A percentile compares a stretch with the other conserved stretches of the same genome.
Conservation (phyloP, 2,329 filamentous ascomycete genomes). For the Alternaria tenuissima region DNA sequence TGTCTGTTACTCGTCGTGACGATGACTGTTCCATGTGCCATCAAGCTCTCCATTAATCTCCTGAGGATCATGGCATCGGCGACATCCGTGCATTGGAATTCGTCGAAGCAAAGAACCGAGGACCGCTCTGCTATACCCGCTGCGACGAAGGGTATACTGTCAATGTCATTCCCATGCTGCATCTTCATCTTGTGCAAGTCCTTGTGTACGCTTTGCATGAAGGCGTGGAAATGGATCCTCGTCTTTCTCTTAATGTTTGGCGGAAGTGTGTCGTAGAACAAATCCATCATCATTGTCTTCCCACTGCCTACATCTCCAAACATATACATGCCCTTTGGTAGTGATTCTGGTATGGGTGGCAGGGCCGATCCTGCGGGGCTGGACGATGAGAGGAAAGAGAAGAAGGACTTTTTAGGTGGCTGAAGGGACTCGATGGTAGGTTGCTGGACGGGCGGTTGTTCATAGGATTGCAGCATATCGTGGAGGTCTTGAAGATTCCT, state of each 20-base stretch:
- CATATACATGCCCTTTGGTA: conserved; percentile 91
- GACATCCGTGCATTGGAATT: conserved; percentile 98
- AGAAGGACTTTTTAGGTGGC: conserved; percentile 61
- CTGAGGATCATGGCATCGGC: conserved; percentile 98
- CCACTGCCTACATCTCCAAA: conserved; percentile 96
- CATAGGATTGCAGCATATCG: conserved; percentile 78
- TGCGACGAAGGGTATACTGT: conserved; percentile 89
- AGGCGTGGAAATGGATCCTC: conserved; percentile 98
- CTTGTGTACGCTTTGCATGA: conserved; percentile 98
- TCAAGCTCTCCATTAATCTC: conserved; percentile 84
- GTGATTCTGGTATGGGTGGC: conserved; percentile 69
- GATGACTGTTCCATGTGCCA: conserved; percentile 96
- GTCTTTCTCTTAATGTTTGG: conserved; percentile 81
- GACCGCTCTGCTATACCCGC: conserved; percentile 89
- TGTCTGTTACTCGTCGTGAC: conserved; percentile 98
- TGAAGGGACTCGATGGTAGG: conserved; percentile 77
- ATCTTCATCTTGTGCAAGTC: conserved; percentile 90
- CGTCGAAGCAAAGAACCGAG: conserved; percentile 94
- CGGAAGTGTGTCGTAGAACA: conserved; percentile 94
- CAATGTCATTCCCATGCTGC: conserved; percentile 85
- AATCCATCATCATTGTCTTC: conserved; percentile 99
- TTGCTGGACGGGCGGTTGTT: conserved; percentile 75
- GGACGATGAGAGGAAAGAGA: conserved; percentile 68
- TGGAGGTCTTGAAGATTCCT: conserved; percentile 88
- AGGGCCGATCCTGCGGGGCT: conserved; percentile 48